phyloP scores from a whole-genome alignment of 805 yeast genomes.

The Candida ponderosae region DNA sequence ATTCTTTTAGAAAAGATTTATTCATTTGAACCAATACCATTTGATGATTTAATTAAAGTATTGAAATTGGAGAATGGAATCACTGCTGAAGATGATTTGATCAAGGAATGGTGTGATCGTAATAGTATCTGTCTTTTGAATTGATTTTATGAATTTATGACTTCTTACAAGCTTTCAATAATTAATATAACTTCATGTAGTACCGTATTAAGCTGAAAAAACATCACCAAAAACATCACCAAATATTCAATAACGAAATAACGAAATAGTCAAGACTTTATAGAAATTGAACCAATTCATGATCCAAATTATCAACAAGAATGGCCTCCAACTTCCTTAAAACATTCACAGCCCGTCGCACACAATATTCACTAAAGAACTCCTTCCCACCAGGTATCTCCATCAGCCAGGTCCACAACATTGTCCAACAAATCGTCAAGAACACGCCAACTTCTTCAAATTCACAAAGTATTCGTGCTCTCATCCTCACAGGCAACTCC shows the following conservation, averaged over 20 bases:
- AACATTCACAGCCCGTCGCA: conserved; percentile 34
- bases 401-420: conserved; percentile 28
- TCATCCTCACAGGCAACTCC: conserved; percentile 35
- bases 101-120: conserved; percentile 18
- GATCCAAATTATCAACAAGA: too few species aligned
- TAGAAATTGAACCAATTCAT: too few species aligned
- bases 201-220: too few species aligned
- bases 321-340: conserved; percentile 18
- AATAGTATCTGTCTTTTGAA: conserved; percentile 17
- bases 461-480: conserved; percentile 42
- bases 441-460: conserved; percentile 45
- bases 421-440: conserved; percentile 37
- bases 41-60: conserved; percentile 2
- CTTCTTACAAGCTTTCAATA: too few species aligned
- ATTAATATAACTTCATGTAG: too few species aligned
- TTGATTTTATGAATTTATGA: too few species aligned
- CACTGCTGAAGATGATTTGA: conserved; percentile 4
- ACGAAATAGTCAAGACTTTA: too few species aligned
- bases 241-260: too few species aligned
- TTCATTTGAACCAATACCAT: conserved; percentile 16
- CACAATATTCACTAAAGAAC: conserved; percentile 37
- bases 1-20: conserved; percentile 13
- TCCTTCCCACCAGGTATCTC: conserved; percentile 34
- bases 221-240: too few species aligned
- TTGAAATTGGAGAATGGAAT: conserved; percentile 1